Evolutionary conservation across 805 yeast species (phyloP).

Genomic region (Ogataea nakhonphanomensis): DNA sequence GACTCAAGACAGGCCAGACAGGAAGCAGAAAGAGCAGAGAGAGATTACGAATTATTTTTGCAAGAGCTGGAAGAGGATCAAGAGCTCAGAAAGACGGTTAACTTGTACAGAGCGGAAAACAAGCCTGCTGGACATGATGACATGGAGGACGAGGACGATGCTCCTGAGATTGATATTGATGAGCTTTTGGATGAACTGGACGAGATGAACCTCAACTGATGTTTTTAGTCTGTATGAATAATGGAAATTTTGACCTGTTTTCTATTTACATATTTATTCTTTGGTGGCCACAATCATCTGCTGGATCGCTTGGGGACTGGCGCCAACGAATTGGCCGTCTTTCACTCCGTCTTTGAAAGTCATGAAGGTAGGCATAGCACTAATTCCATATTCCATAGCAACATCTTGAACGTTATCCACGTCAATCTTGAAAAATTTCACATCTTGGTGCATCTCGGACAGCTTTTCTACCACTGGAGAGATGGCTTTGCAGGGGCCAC

Average conservation of each 20-base stretch:
- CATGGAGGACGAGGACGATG: constrained; percentile 55
- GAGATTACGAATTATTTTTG: constrained; percentile 91
- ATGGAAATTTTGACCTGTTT: background rate
- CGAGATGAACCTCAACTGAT: constrained; percentile 73
- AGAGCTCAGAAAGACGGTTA: constrained; percentile 87
- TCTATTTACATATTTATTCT: constrained; percentile 1
- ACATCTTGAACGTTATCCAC: constrained; percentile 61
- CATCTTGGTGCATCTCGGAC: constrained; percentile 43
- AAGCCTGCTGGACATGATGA: constrained; percentile 40
- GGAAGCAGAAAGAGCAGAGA: constrained; percentile 88
- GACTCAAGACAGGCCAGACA: constrained; percentile 73
- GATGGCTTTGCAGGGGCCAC: constrained; percentile 76
- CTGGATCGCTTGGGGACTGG: constrained; percentile 42
- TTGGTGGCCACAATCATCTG: constrained; percentile 27
- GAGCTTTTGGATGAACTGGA: constrained; percentile 93
- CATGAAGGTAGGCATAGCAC: constrained; percentile 77
- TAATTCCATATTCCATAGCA: constrained; percentile 56
- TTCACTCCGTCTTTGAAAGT: constrained; percentile 59
- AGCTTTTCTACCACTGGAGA: constrained; percentile 50
- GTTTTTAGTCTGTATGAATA: background rate
- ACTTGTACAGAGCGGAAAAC: constrained; percentile 69
- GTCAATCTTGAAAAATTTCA: constrained; percentile 65
- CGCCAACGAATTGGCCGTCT: constrained; percentile 61
- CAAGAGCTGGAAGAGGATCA: constrained; percentile 97
- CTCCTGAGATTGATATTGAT: constrained; percentile 84